Evolutionary conservation across 805 yeast species (phyloP).

Genomic region (Myxozyma kluyveri): DNA sequence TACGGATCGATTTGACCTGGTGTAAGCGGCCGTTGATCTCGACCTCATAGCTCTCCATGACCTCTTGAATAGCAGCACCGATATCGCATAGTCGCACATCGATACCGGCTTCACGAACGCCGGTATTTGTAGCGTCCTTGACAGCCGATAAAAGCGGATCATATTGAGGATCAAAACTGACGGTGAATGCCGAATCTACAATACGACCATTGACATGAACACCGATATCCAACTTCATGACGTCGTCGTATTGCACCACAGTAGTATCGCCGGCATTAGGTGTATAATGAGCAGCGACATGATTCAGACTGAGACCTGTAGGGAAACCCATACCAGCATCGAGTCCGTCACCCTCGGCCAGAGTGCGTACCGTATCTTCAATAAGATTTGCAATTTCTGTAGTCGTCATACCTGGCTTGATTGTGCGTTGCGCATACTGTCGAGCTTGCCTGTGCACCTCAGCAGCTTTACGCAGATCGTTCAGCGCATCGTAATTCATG

Average conservation of each 20-base stretch:
- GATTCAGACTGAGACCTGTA: slow-evolving; percentile 90
- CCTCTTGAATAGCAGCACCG: slow-evolving; percentile 94
- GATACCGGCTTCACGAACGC: slow-evolving; percentile 88
- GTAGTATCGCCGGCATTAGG: slow-evolving; percentile 93
- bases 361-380: slow-evolving; percentile 77
- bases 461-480: slow-evolving; percentile 91
- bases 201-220: slow-evolving; percentile 94
- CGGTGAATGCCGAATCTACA: slow-evolving; percentile 92
- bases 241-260: slow-evolving; percentile 79
- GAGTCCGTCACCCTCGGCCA: slow-evolving; percentile 57
- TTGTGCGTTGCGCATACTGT: slow-evolving; percentile 64
- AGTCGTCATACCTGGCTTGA: slow-evolving; percentile 90
- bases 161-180: slow-evolving; percentile 80
- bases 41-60: slow-evolving; percentile 93
- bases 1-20: slow-evolving; percentile 85
- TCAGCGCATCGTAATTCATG: slow-evolving; percentile 59
- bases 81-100: slow-evolving; percentile 93
- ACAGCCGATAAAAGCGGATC: slow-evolving; percentile 82
- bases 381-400: slow-evolving; percentile 85
- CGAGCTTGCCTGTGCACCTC: slow-evolving; percentile 93
- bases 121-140: slow-evolving; percentile 88
- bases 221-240: slow-evolving; percentile 94
- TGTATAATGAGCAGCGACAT: slow-evolving; percentile 96
- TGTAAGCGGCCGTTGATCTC: slow-evolving; percentile 82
- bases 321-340: slow-evolving; percentile 95